A percentile compares a stretch with the other conserved stretches of the same genome.
Evolutionary conservation across 352 stramenopile genomes (phyloP).

Genomic region (Phytophthora cryptogea): DNA sequence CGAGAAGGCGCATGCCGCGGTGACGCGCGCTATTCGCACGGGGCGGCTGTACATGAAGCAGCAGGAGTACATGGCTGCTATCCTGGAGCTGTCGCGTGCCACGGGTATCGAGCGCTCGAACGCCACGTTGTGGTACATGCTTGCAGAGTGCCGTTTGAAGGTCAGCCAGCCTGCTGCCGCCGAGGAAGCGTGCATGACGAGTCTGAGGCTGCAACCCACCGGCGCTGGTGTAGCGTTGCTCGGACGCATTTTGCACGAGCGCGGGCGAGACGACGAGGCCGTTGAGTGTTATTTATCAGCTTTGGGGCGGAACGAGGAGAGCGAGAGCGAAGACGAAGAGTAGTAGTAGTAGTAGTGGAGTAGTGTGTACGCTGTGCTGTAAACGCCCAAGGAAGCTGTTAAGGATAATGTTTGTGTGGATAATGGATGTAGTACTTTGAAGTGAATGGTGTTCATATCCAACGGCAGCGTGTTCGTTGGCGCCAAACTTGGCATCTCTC

Average conservation of each 20-base stretch:
- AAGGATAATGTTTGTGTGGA: conserved; percentile 27
- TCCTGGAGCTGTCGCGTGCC: conserved; percentile 59
- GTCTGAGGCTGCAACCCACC: conserved; percentile 47
- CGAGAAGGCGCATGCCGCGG: conserved; percentile 46
- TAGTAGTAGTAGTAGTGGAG: conserved; percentile 41
- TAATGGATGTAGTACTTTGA: conserved; percentile 20
- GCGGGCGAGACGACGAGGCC: conserved; percentile 53
- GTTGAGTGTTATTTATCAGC: conserved; percentile 71
- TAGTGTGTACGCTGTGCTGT: conserved; percentile 18
- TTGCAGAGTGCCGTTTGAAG: conserved; percentile 58
- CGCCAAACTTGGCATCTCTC: background rate
- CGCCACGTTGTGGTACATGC: conserved; percentile 53
- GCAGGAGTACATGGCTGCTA: conserved; percentile 64
- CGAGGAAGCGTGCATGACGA: conserved; percentile 59
- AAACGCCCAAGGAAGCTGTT: conserved; percentile 25
- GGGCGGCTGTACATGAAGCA: conserved; percentile 47
- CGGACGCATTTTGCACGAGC: conserved; percentile 55
- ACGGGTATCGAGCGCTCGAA: conserved; percentile 54
- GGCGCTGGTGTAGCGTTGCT: conserved; percentile 51
- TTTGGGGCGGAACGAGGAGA: conserved; percentile 48
- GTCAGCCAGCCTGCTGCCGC: conserved; percentile 51
- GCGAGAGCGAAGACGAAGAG: conserved; percentile 35
- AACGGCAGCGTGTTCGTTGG: conserved; percentile 2
- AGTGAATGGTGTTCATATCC: conserved; percentile 4
- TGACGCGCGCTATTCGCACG: conserved; percentile 47